Evolutionary conservation across 2,329 filamentous ascomycete species (phyloP), one percentile per base, ranked within the genome.

Genomic region (Rugonectria rugulosa): DNA sequence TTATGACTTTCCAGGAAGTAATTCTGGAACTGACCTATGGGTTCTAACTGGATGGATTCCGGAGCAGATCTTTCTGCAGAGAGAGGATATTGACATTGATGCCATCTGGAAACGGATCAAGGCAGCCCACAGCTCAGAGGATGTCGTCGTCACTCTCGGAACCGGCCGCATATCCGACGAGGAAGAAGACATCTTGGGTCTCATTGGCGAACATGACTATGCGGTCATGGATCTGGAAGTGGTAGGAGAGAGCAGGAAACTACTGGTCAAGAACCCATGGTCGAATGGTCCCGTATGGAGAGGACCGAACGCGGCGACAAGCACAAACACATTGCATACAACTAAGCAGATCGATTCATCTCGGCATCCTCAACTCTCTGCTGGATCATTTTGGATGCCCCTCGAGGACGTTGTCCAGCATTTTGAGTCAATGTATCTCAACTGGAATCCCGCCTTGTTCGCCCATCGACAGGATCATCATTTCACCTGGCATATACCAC

Each of bases 181-280:
- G 47, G 92, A 96, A 68, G 91, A 98, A 73, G 83, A 86, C 60
- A 85, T 89, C 12, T 78, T 96, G 14, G 95, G 95, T 0, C 79
- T 99, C 7, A 90, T 92, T 17, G 89, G 91, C 15, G 89, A 97
- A 71, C 95, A 99, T 72, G 94, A 97, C 71, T 99, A 99, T 72
- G 93, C 92, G 3, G 87, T 99, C 4, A 79, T 98, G 47, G 88
- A 95, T 56, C 81, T 99, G 71, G 87, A 90, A 57, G 79, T 79
- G 21, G 67, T 79, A 2, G 79, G 81, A 4, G 83, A 83, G 1
- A 84, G 84, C 59, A 85, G 87, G 20, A 81, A 88, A 46, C 79
- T 98, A 46, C 80, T 97, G 0, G 83, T 99, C 61, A 99, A 99
- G 75, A 99, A 99, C 68, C 95, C 95, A 2, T 99, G 95, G 95